Base-by-base conservation (phyloP, 495 filamentous ascomycete genomes). In the Clavariopsis aquatica region DNA sequence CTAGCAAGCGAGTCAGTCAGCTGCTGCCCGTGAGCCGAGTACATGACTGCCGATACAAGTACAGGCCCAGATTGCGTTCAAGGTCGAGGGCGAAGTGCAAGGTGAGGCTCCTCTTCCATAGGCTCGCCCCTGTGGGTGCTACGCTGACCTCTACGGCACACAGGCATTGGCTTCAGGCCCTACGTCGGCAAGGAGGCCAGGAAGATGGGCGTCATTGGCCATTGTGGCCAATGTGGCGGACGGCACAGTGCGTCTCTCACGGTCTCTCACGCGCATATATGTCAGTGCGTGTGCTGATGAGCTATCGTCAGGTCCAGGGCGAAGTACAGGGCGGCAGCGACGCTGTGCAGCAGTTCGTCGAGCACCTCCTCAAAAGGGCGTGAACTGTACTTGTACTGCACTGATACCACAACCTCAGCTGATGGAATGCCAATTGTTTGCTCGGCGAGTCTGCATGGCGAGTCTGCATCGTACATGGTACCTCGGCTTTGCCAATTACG, bases 291-390 rank as follows among this genome's bases (percentile, higher is more conserved):
- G n/a, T n/a, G n/a, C n/a, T n/a, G n/a, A n/a, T 66, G 6, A 52
- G 57, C 15, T 1, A 17, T 65, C 7, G 31, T 38, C 64, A 94
- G 89, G 92, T 97, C n/a, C 86, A 89, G 73, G 93, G 93, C 43
- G 93, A 97, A 77, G 91, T 87, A 1, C 93, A 97, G 70, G 93
- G 93, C 31, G 75, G 82, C 15, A 80, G 85, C 10, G 79, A 84
- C 12, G 73, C 79, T 4, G 69, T 97, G 45, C 76, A 87, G 55
- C 81, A 84, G 24, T 87, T 95, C 52, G 73, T 96, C 12, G 85
- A 89, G 66, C 86, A 90, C 64, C 79, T 97, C 52, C 80, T 92
- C 70, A 84, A 82, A 60, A 93, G 93, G 0, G 91, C 91, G 0
- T 66, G 71, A 0, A 75, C 81, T 17, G 85, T 91, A 15, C 79